These are phyloP conservation scores for Phytophthora hybrid DNA, from an alignment of 352 stramenopile genomes.

Conservation along the genomic window DNA sequence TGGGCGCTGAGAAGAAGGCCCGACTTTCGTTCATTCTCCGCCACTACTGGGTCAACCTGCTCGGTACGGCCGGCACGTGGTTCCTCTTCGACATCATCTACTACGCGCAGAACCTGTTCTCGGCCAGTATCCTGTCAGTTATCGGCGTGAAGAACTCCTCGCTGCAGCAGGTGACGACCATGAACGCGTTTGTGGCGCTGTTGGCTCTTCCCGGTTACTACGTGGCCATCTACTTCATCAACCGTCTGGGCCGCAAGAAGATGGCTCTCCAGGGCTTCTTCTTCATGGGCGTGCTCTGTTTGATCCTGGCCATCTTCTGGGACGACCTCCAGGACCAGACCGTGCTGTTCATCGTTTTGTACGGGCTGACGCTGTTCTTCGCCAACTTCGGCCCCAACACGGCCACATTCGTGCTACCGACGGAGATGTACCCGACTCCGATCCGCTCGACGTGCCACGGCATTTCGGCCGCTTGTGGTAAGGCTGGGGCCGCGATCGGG, in stretches of 20 bases:
- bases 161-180: conserved; percentile 55
- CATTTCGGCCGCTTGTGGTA: conserved; percentile 45
- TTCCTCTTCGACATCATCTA: conserved; percentile 89
- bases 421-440: conserved; percentile 84
- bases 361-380: conserved; percentile 82
- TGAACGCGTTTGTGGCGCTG: conserved; percentile 64
- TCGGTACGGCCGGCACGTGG: conserved; percentile 78
- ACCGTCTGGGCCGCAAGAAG: conserved; percentile 61
- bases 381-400: conserved; percentile 87
- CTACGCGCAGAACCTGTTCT: conserved; percentile 81
- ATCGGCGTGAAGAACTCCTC: conserved; percentile 53
- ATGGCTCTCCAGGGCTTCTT: conserved; percentile 83
- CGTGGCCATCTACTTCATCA: conserved; percentile 75
- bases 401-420: conserved; percentile 89
- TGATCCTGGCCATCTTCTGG: conserved; percentile 67
- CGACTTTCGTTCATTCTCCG: conserved; percentile 49
- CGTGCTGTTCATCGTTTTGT: conserved; percentile 74
- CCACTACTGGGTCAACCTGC: conserved; percentile 52
- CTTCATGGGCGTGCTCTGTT: conserved; percentile 65
- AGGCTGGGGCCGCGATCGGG: conserved; percentile 27
- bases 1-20: conserved; percentile 22
- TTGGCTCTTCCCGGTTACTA: conserved; percentile 85
- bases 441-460: conserved; percentile 88
- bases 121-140: conserved; percentile 63
- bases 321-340: conserved; percentile 54